These are phyloP conservation scores for Pseudodiploospora longispora DNA, from an alignment of 2,329 filamentous ascomycete genomes.

Conservation along the genomic window DNA sequence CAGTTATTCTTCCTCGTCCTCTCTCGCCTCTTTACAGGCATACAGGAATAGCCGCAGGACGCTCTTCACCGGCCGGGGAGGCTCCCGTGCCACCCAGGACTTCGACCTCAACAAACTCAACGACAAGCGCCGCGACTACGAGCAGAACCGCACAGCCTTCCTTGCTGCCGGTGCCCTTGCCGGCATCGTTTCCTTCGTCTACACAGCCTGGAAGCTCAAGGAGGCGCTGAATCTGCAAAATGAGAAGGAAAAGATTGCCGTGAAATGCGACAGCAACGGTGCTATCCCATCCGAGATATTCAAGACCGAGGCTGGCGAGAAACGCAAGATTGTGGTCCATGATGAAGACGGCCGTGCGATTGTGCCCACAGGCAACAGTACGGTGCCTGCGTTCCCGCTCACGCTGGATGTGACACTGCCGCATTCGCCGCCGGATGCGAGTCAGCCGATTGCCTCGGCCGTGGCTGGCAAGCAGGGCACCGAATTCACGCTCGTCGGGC, in stretches of 20 bases:
- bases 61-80: constrained; percentile 20
- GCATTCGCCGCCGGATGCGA: constrained; percentile 6
- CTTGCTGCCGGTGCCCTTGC: constrained; percentile 42
- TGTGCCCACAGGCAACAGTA: constrained; percentile 71
- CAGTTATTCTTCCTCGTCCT: too few species aligned
- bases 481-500: constrained; percentile 81
- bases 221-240: constrained; percentile 25
- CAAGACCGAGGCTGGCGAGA: constrained; percentile 39
- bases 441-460: constrained; percentile 27
- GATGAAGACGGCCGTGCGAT: constrained; percentile 65
- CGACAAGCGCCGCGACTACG: constrained; percentile 38
- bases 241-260: constrained; percentile 31
- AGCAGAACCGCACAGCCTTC: constrained; percentile 43
- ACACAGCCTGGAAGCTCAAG: constrained; percentile 45
- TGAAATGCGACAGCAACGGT: constrained; percentile 28
- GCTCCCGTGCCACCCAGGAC: constrained; percentile 34
- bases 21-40: background rate
- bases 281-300: constrained; percentile 36
- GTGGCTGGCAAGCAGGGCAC: constrained; percentile 34
- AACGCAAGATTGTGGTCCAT: constrained; percentile 53
- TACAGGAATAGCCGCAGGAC: constrained; percentile 16
- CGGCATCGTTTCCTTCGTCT: constrained; percentile 41
- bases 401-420: constrained; percentile 53
- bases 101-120: constrained; percentile 43
- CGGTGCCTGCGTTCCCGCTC: constrained; percentile 72